phyloP scores from a whole-genome alignment of 805 yeast species.

The Saturnispora besseyi region DNA sequence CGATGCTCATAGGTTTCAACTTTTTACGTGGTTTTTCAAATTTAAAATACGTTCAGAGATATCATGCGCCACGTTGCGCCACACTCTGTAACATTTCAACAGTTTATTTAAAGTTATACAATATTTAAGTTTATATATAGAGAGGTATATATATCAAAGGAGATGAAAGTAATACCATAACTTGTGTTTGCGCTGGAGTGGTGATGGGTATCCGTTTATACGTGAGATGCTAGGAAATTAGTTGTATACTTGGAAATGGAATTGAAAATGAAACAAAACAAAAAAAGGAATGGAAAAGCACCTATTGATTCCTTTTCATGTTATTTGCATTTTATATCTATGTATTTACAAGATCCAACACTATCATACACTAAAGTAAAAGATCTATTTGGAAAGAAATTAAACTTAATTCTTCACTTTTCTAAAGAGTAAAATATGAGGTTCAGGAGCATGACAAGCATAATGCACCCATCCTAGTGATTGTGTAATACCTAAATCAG shows the following conservation, averaged over 20 bases:
- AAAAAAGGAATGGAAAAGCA: neutral
- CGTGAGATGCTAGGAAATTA: neutral
- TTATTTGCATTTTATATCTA: no score
- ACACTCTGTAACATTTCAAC: neutral
- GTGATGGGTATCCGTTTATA: neutral
- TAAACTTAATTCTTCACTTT: constrained; percentile 34
- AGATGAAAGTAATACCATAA: neutral
- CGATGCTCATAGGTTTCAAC: neutral
- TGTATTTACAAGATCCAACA: neutral
- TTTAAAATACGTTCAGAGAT: neutral
- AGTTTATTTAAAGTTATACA: neutral
- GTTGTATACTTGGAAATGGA: neutral
- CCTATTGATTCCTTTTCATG: neutral
- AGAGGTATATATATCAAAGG: neutral
- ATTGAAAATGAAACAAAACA: no score
- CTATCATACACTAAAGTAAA: neutral
- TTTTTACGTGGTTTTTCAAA: neutral
- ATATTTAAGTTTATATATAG: neutral
- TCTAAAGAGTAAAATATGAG: constrained; percentile 86
- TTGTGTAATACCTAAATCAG: constrained; percentile 91
- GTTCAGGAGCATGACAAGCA: constrained; percentile 98
- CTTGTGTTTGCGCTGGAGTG: no score
- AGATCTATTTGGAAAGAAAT: neutral
- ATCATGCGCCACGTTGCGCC: neutral
- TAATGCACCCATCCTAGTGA: constrained; percentile 97